phyloP scores from a whole-genome alignment of 1,284 basidiomycete species.

The Meripilus lineatus region DNA sequence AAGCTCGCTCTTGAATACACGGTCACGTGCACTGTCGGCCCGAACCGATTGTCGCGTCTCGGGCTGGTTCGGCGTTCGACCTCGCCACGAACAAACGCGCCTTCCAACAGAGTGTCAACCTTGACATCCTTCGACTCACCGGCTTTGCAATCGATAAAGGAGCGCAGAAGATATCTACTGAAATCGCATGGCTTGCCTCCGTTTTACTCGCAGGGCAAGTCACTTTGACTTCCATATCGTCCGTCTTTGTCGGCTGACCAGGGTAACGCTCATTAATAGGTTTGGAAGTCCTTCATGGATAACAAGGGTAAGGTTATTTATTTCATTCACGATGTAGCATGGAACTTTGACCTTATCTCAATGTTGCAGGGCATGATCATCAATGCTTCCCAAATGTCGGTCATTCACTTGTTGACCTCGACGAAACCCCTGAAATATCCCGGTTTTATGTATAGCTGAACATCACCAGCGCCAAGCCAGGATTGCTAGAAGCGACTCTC shows the following conservation, averaged over 20 bases:
- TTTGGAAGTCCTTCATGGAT: conserved; percentile 76
- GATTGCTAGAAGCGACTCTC: conserved; percentile 59
- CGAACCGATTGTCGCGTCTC: too few relatives aligned
- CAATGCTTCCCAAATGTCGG: conserved; percentile 74
- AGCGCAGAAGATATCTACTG: neutral
- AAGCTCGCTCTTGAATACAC: too few relatives aligned
- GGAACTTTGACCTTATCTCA: too few relatives aligned
- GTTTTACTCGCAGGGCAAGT: conserved; percentile 57
- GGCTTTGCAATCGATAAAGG: neutral
- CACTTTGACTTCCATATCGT: neutral
- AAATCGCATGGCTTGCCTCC: conserved; percentile 51
- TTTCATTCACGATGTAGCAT: neutral
- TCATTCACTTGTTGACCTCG: conserved; percentile 3
- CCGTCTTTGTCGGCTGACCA: neutral
- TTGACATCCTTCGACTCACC: too few relatives aligned
- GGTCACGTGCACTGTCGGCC: too few relatives aligned
- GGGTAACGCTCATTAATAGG: conserved; percentile 38
- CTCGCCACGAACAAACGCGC: too few relatives aligned
- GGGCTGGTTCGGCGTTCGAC: too few relatives aligned
- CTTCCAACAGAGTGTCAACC: too few relatives aligned
- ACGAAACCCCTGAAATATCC: neutral
- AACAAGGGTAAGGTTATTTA: conserved; percentile 51
- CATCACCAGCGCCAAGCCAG: conserved; percentile 60
- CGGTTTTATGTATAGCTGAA: conserved; percentile 42
- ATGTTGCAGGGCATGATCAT: conserved; percentile 60